Conservation (phyloP, 192 early-diverging fungal species). For the Linnemannia elongata region DNA sequence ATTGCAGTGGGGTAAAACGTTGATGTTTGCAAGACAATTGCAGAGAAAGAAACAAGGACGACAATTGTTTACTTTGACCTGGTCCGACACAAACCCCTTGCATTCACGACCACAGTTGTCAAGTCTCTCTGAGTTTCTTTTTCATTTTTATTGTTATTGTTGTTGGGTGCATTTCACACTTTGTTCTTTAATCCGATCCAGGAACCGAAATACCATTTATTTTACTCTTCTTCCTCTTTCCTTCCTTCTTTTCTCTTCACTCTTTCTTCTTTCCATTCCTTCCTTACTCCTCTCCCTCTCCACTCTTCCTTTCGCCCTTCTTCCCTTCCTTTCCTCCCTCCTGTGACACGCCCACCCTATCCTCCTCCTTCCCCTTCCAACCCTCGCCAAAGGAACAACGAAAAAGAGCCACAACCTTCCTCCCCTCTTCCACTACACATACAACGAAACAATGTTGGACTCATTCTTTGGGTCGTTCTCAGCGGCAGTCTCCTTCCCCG, state of each 20-base stretch:
- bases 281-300: not conserved
- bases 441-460: conserved; percentile 25
- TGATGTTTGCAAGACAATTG: too few relatives aligned
- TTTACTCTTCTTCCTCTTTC: not conserved
- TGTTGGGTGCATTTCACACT: conserved; percentile 12
- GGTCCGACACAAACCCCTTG: not conserved
- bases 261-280: too few relatives aligned
- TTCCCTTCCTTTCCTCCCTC: not conserved
- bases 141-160: not conserved
- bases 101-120: not conserved
- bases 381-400: not conserved
- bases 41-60: not conserved
- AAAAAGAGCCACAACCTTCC: not conserved
- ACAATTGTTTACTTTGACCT: not conserved
- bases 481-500: conserved; percentile 48
- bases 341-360: not conserved
- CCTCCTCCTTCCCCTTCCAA: not conserved
- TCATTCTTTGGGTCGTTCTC: conserved; percentile 52
- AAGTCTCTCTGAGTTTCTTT: not conserved
- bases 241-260: not conserved
- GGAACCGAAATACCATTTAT: not conserved
- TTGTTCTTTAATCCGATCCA: not conserved
- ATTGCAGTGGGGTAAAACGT: not conserved
- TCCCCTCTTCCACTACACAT: not conserved
- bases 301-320: not conserved